Evolutionary conservation across 345 rosid species (phyloP), one percentile per base, ranked within the genome.

Genomic region (Gossypium turneri): DNA sequence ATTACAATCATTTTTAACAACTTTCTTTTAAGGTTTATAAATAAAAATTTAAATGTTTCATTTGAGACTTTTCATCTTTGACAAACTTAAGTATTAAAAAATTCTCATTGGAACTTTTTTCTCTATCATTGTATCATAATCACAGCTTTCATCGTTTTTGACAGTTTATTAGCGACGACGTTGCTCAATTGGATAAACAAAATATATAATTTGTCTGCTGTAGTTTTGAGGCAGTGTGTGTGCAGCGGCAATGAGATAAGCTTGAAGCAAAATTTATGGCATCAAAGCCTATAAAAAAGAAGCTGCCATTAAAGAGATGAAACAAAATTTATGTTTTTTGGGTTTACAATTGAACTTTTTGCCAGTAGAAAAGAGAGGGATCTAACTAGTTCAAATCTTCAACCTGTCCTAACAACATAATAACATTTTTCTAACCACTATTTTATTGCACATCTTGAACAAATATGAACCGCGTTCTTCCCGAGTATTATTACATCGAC

Each of bases 371-470:
- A 66, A 67, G 19, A 47, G 56, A 7, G 57, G 7, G 17, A 45
- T 11, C 53, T 65, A 10, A 17, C 75, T 74, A 67, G 19, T 58
- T 70, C 61, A 76, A 62, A 83, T 81, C 85, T 81, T 74, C 72
- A 82, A 44, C 9, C 24, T 66, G 69, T 24, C 76, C 75, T 12
- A 45, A 12, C 67, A 29, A 68, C 17, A 67, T 16, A n/a, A 48
- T 47, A 13, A 75, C 50, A 38, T 16, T 29, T 43, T 59, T 60
- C 85, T 77, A 75, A 1, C 29, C 66, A 53, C 84, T 71, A 75
- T 19, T 73, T 76, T 79, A 80, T 82, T 82, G 74, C 76, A 80
- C 85, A 79, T 65, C 56, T 12, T 43, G 50, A 85, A 79, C 79
- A 71, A 76, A 81, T 72, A 29, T 68, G 38, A 52, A 58, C 53